Evolutionary conservation across 2,329 filamentous ascomycete species (phyloP).

Genomic region (Emergomyces pasteurianus): DNA sequence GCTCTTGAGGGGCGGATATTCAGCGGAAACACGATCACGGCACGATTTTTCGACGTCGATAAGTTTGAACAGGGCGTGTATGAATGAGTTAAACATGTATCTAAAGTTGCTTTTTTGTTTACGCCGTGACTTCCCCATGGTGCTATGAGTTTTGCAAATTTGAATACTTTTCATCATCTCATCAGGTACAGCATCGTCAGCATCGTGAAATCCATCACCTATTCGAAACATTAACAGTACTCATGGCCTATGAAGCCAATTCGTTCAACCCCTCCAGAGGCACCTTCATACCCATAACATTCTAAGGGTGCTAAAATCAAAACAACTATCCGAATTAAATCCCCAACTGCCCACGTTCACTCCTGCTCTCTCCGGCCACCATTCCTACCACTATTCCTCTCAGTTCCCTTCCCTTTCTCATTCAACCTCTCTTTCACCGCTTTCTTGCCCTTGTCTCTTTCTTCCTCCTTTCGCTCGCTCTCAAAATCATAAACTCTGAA

Average conservation of each 20-base stretch:
- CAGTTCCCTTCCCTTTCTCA: too few species aligned
- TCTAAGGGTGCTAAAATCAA: neutral
- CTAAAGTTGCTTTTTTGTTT: neutral
- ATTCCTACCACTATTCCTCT: neutral
- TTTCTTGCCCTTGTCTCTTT: too few species aligned
- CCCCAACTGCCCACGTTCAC: neutral
- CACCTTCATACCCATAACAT: neutral
- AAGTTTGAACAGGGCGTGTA: constrained; percentile 64
- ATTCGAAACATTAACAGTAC: too few species aligned
- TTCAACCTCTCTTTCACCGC: too few species aligned
- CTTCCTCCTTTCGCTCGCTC: neutral
- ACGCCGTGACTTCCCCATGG: constrained; percentile 3
- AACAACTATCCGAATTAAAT: neutral
- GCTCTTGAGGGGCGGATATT: constrained; percentile 79
- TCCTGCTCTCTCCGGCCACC: neutral
- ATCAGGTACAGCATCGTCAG: too few species aligned
- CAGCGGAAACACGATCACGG: constrained; percentile 72
- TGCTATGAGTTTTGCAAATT: neutral
- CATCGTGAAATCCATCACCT: too few species aligned
- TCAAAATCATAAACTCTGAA: neutral
- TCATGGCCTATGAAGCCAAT: too few species aligned
- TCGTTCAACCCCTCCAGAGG: neutral
- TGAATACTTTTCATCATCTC: neutral
- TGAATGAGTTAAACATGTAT: constrained; percentile 17
- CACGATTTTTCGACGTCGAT: constrained; percentile 69